phyloP scores from a whole-genome alignment of 1,284 basidiomycete species.

The Moniliophthora roreri region DNA sequence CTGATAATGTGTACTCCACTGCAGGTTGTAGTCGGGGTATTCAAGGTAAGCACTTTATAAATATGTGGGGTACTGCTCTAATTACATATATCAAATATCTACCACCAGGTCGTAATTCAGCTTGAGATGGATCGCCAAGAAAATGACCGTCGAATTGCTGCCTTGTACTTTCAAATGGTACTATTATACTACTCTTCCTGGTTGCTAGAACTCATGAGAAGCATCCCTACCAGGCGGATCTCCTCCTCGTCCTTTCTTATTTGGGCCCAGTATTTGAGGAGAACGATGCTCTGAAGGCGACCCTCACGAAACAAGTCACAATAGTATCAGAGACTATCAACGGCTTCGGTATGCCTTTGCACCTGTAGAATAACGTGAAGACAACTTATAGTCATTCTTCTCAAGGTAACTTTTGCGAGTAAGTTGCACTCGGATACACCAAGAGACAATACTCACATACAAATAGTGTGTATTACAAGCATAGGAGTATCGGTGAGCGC shows the following conservation, averaged over 20 bases:
- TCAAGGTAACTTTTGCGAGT: constrained; percentile 1
- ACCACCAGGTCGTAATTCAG: constrained; percentile 9
- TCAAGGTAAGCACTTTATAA: background rate
- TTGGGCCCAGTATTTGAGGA: constrained; percentile 1
- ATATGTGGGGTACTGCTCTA: background rate
- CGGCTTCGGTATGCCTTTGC: background rate
- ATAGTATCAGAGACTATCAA: background rate
- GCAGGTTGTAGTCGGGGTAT: background rate
- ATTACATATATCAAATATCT: background rate
- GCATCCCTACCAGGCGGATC: background rate
- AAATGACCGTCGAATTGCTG: constrained; percentile 12
- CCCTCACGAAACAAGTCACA: background rate
- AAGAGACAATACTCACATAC: background rate
- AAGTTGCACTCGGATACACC: background rate
- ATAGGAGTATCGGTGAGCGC: background rate
- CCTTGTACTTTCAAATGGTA: constrained; percentile 12
- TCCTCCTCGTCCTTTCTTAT: constrained; percentile 7
- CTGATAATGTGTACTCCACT: background rate
- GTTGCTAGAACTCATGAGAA: constrained; percentile 1
- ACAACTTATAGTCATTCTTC: background rate
- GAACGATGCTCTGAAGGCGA: background rate
- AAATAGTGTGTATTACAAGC: constrained; percentile 2
- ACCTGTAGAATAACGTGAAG: background rate
- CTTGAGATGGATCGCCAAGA: constrained; percentile 10
- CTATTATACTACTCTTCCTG: background rate